Evolutionary conservation across 306 rosid genomes (phyloP), one percentile per base, ranked within the genome.

Genomic region (Cicer bijugum): DNA sequence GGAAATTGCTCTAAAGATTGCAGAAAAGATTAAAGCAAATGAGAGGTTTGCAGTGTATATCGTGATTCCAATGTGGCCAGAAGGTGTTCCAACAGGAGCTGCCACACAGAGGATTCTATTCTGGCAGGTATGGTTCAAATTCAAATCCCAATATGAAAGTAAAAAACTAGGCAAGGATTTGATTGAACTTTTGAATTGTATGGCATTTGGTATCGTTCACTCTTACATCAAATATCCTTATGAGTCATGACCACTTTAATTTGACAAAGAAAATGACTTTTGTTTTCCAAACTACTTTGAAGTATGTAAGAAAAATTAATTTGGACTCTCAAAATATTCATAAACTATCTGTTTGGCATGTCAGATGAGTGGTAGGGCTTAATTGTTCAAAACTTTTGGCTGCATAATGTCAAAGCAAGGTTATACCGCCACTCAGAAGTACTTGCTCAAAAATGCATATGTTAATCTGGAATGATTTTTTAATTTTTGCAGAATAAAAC

Each of bases 1-100:
- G 98, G 98, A 93, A 84, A 93, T 93, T 78, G 96, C 98, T 75
- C 96, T 93, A 20, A 93, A 93, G 90, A 93, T 93, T 76, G 92
- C 92, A 12, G 87, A 82, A 17, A 93, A 93, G 84, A 89, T 91
- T 69, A 88, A 81, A 85, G 96, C 90, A 78, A 87, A 88, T 44
- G 91, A 93, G 88, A 89, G 98, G 85, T 93, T 93, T 51, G 92
- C 96, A n/a, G 98, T 76, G 16, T 93, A 93, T 84, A 86, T 93
- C 70, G 86, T 93, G 60, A 91, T 93, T 71, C 98, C 97, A 16
- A 93, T 93, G 98, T 93, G 98, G 98, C 97, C 97, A 7, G 97
- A 93, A 82, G 98, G 98, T 60, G 90, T 80, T 79, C 98, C 98
- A 6, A 89, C 96, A 16, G 98, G 94, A 71, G 86, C 85, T 69